Evolutionary conservation across 2,329 filamentous ascomycete species (phyloP).

Genomic region (Pseudogymnoascus sp.): DNA sequence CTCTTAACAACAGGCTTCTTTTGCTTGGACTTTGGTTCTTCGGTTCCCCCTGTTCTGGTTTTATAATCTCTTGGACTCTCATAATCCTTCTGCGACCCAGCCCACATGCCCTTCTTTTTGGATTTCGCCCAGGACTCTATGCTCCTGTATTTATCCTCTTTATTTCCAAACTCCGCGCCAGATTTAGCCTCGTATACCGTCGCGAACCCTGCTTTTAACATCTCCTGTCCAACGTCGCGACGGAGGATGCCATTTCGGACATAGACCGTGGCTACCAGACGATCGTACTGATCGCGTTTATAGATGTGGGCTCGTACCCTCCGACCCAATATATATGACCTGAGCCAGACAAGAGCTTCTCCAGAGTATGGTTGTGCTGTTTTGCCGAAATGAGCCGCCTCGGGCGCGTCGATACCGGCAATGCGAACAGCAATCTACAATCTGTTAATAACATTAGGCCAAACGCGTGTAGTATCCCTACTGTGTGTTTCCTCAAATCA

Average conservation of each 20-base stretch:
- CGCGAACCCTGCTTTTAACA: conserved; percentile 78
- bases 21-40: conserved; percentile 28
- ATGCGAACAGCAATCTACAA: conserved; percentile 76
- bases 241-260: conserved; percentile 59
- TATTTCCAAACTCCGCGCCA: conserved; percentile 79
- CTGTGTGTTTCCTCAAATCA: conserved; percentile 69
- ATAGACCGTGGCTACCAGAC: conserved; percentile 79
- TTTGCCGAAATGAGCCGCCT: conserved; percentile 84
- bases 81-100: conserved; percentile 50
- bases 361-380: conserved; percentile 76
- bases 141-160: conserved; percentile 55
- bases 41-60: conserved; percentile 38
- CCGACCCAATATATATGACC: conserved; percentile 59
- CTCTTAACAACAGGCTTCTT: conserved; percentile 24
- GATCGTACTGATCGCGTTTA: conserved; percentile 83
- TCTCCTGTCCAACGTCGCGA: conserved; percentile 79
- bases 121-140: conserved; percentile 61
- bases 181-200: conserved; percentile 91
- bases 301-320: conserved; percentile 79
- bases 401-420: conserved; percentile 88
- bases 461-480: conserved; percentile 35
- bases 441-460: conserved; percentile 11
- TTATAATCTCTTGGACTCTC: conserved; percentile 91
- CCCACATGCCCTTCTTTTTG: conserved; percentile 69
- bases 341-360: conserved; percentile 80